Evolutionary conservation across 352 stramenopile genomes (phyloP).

Genomic region (Phytophthora ohioensis): DNA sequence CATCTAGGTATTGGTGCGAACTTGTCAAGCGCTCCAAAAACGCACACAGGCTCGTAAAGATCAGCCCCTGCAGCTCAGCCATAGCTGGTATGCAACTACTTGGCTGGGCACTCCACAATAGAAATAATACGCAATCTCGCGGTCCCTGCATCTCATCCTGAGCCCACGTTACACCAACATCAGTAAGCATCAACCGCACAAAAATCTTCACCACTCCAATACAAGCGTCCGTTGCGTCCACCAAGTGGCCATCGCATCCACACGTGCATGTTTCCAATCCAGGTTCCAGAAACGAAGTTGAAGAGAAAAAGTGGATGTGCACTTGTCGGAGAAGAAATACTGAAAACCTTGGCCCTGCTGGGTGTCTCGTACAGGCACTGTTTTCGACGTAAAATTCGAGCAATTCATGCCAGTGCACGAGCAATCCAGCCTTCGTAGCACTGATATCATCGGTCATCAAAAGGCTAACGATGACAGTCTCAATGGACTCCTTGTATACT

Average conservation of each 20-base stretch:
- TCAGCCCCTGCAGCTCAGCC: conserved; percentile 13
- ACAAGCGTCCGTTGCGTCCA: conserved; percentile 6
- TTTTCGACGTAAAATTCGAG: conserved; percentile 30
- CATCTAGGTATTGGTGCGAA: conserved; percentile 28
- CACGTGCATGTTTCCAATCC: conserved; percentile 15
- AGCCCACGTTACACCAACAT: conserved; percentile 25
- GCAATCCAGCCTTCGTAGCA: conserved; percentile 19
- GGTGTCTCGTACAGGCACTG: conserved; percentile 4
- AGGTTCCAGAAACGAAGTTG: conserved; percentile 7
- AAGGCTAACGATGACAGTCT: conserved; percentile 20
- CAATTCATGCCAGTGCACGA: conserved; percentile 27
- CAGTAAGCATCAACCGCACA: conserved; percentile 27
- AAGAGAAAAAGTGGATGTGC: conserved; percentile 23
- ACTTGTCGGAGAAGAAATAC: conserved; percentile 32
- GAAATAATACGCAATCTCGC: conserved; percentile 27
- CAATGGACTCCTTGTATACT: conserved; percentile 15
- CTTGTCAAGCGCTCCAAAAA: conserved; percentile 33
- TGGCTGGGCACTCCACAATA: conserved; percentile 18
- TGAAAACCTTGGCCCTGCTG: neutral
- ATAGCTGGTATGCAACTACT: conserved; percentile 6
- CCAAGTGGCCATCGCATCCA: conserved; percentile 8
- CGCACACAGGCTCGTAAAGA: conserved; percentile 13
- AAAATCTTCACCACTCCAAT: conserved; percentile 28
- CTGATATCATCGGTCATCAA: conserved; percentile 24
- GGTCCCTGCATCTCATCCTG: conserved; percentile 35